Base-by-base conservation (phyloP, 169 alveolate species). In the Plasmodium blacklocki region DNA sequence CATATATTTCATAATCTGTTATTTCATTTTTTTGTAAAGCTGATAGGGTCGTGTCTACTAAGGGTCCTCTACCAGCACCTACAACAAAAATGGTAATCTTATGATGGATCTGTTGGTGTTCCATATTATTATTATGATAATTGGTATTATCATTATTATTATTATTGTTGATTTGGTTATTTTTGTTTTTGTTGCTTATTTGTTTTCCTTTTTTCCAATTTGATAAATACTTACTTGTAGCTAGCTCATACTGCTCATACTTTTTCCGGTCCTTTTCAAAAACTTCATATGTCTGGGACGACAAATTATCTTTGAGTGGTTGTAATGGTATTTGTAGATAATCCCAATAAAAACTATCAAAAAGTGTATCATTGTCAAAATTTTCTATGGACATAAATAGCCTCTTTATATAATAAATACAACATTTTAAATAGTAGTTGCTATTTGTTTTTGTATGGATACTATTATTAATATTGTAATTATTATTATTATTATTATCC, bases 11-110 rank as follows among this genome's bases (percentile, higher is more conserved):
- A 43, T 14, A 94, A 2, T 88, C 88, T 14, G 49, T 43, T 23
- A 86, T 86, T 50, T 86, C 63, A 86, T 86, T 66, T 62, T 71
- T 71, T 86, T 64, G 85, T n/a, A 93, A 70, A 2, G 94, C 95
- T 43, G 62, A 50, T 68, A 94, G 15, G 50, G 88, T 70, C 32
- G 92, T 75, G 5, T 94, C 94, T 14, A 94, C 95, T 59, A 94
- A 52, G 0, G 95, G 96, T 15, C 96, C 96, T 87, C 96, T 93
- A 2, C 96, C 96, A 39, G 95, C 95, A 0, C 96, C 96, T 5
- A 91, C 94, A n/a, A 94, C 93, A 72, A 91, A 93, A 14, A 93
- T 86, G 11, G 47, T 23, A 43, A 72, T 14, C 62, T 88, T 56
- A 76, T 76, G 43, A 32, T 23, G 14, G n/a, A 11, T 68, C 4